Base-by-base conservation (phyloP, 2,329 filamentous ascomycete genomes). In the Drechslerella stenobrocha region DNA sequence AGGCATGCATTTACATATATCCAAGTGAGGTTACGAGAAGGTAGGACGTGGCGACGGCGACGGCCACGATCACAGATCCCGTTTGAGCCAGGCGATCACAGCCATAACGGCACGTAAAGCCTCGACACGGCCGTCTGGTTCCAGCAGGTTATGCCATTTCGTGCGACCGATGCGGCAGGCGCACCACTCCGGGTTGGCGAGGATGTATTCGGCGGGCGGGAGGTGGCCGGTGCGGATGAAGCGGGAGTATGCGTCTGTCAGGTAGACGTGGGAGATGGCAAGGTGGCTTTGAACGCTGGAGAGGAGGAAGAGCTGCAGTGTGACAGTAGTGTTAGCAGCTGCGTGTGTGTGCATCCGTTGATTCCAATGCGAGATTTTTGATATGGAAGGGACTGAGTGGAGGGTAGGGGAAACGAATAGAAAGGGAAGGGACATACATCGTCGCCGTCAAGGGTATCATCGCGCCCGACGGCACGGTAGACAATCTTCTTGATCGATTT, bases 221-320 rank as follows among this genome's bases (percentile, higher is more conserved):
- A 71, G 50, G 40, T 70, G 59, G 35, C 72, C 72, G 1, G 72
- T 73, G 56, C 71, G 65, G 52, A 74, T 53, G 55, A 70, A 73
- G 45, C 70, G 67, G 37, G 72, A 37, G 48, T 73, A 74, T 28
- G 71, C 70, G 20, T 72, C 67, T 20, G 70, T 70, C 24, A 74
- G 52, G 44, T 70, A 70, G 20, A 70, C 58, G 35, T 71, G 70
- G 15, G 71, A 70, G 50, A 74, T 66, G 3, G 71, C 69, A 30
- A 74, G 45, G 45, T 74, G 72, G 40, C 71, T 67, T 57, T 74
- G 71, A 34, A 73, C 64, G 18, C 58, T 53, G 42, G 72, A 73
- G 23, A 73, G 52, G 26, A 73, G 59, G 40, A 72, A 73, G 20
- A 73, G 64, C 71, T 71, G 15, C 48, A 48, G 24, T 32, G 52